These are phyloP conservation scores for Thelonectria discophora DNA, from an alignment of 2,329 filamentous ascomycete genomes.

Conservation along the genomic window DNA sequence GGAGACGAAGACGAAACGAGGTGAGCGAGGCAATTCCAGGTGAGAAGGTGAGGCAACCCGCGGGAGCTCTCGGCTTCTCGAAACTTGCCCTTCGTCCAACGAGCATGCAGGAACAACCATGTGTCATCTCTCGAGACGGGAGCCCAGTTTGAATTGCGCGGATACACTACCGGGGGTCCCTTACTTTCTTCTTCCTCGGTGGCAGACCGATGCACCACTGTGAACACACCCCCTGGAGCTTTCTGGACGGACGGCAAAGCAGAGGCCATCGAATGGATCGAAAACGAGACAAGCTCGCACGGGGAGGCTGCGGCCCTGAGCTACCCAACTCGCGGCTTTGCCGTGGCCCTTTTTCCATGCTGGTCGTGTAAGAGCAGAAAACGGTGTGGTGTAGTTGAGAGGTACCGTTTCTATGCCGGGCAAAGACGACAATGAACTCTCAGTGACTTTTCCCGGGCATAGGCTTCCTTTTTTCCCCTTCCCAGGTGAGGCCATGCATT, in stretches of 20 bases:
- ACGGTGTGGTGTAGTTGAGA: background rate
- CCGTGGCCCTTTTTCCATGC: no score
- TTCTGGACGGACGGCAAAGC: background rate
- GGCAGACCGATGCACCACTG: no score
- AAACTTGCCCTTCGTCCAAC: constrained; percentile 1
- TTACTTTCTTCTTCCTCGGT: no score
- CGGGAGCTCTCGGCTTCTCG: background rate
- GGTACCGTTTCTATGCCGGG: background rate
- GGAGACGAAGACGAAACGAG: no score
- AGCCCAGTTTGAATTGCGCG: constrained; percentile 17
- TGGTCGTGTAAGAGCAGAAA: background rate
- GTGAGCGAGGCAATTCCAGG: background rate
- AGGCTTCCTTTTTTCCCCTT: constrained; percentile 9
- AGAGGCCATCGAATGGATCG: background rate
- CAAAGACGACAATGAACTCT: background rate
- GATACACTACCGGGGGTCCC: no score
- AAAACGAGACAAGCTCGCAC: constrained; percentile 6
- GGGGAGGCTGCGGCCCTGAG: constrained; percentile 16
- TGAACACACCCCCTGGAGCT: background rate
- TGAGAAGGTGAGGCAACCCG: constrained; percentile 16
- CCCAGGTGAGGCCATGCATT: no score
- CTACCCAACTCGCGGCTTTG: no score
- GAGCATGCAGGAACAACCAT: constrained; percentile 7
- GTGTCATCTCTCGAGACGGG: background rate
- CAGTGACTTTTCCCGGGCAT: constrained; percentile 6